Evolutionary conservation across 2,329 filamentous ascomycete species (phyloP).

Genomic region (Nigrospora osmanthi): DNA sequence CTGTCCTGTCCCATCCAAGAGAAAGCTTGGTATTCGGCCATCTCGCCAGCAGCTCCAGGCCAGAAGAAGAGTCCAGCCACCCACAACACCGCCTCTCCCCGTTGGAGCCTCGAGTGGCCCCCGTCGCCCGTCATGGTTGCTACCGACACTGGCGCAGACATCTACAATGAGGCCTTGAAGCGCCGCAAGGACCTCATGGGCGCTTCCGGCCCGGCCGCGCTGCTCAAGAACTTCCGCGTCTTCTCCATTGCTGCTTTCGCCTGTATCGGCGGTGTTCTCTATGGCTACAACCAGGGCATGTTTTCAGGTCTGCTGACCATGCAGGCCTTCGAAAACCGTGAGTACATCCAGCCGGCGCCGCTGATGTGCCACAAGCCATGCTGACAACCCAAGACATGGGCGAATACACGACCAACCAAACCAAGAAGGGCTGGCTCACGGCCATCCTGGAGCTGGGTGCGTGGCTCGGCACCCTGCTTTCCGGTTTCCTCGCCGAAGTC

Average conservation of each 20-base stretch:
- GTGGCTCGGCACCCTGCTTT: slow-evolving; percentile 66
- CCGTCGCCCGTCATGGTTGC: slow-evolving; percentile 28
- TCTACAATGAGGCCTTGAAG: slow-evolving; percentile 33
- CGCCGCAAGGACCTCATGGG: slow-evolving; percentile 34
- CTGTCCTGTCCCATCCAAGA: too few relatives aligned
- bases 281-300: slow-evolving; percentile 72
- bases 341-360: slow-evolving; percentile 12
- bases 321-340: slow-evolving; percentile 43
- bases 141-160: slow-evolving; percentile 25
- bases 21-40: too few relatives aligned
- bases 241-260: slow-evolving; percentile 55
- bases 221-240: slow-evolving; percentile 53
- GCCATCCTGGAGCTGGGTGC: slow-evolving; percentile 70
- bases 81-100: too few relatives aligned
- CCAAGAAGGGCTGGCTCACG: slow-evolving; percentile 52
- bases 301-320: slow-evolving; percentile 62
- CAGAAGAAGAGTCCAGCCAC: too few relatives aligned
- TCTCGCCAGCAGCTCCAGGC: too few relatives aligned
- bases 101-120: too few relatives aligned
- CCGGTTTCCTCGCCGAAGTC: slow-evolving; percentile 63
- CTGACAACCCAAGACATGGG: slow-evolving; percentile 40
- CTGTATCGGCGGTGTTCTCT: slow-evolving; percentile 53
- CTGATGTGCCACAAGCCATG: background rate
- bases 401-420: slow-evolving; percentile 40
- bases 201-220: slow-evolving; percentile 29